Evolutionary conservation across 2,329 filamentous ascomycete genomes (phyloP).

Genomic region (Myriosclerotinia duriaeana): DNA sequence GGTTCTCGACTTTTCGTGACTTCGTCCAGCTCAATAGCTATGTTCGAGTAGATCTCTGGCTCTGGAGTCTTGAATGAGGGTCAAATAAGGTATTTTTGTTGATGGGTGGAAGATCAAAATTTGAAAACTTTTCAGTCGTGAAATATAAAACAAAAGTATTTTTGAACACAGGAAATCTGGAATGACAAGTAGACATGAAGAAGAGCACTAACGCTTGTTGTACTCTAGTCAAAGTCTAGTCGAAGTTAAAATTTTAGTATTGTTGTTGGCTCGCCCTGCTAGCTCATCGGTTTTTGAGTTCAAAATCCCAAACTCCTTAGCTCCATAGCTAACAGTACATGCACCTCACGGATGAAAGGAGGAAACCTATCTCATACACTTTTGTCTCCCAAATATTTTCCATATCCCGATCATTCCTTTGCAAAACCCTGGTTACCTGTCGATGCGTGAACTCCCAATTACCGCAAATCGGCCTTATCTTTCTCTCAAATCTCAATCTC

Average conservation of each 20-base stretch:
- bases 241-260: neutral
- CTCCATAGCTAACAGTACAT: constrained; percentile 5
- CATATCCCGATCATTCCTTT: neutral
- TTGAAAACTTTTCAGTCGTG: neutral
- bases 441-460: neutral
- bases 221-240: neutral
- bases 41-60: neutral
- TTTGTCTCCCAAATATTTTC: neutral
- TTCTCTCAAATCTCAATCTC: neutral
- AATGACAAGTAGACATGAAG: neutral
- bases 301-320: constrained; percentile 14
- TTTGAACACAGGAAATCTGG: neutral
- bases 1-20: neutral
- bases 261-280: neutral
- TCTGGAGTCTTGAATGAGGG: neutral
- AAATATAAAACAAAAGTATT: neutral
- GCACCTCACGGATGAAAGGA: neutral
- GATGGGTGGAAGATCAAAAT: neutral
- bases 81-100: neutral
- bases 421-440: neutral
- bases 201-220: constrained; percentile 1
- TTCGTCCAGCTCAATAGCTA: neutral
- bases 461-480: neutral
- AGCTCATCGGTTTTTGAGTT: neutral
- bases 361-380: neutral